These are phyloP conservation scores for Barnettozyma siamensis DNA, from an alignment of 805 yeast species.

Conservation along the genomic window DNA sequence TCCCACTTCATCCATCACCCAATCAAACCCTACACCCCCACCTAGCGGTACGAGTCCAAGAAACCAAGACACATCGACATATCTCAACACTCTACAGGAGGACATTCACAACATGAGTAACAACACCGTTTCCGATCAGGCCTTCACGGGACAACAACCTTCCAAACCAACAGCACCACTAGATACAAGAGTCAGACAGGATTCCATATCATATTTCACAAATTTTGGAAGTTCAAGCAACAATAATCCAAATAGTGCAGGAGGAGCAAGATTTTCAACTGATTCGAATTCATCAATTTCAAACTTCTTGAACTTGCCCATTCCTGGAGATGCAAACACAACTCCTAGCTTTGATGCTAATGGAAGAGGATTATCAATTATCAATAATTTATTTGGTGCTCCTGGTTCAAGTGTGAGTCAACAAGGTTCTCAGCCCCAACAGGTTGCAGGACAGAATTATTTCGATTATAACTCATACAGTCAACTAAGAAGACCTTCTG, in stretches of 20 bases:
- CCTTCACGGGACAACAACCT: constrained; percentile 1
- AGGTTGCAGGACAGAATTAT: constrained; percentile 9
- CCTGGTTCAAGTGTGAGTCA: constrained; percentile 13
- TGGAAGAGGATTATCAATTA: constrained; percentile 23
- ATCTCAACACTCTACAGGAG: not conserved
- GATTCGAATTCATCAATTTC: constrained; percentile 25
- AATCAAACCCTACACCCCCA: not conserved
- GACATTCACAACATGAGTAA: constrained; percentile 1
- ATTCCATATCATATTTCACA: constrained; percentile 24
- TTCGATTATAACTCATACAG: constrained; percentile 23
- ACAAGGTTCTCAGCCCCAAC: constrained; percentile 5
- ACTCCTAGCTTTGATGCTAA: constrained; percentile 16
- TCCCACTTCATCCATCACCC: not conserved
- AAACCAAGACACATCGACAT: constrained; percentile 10
- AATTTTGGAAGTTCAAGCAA: constrained; percentile 12
- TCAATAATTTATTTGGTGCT: constrained; percentile 20
- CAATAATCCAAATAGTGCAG: constrained; percentile 1
- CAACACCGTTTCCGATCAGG: constrained; percentile 7
- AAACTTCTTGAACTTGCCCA: constrained; percentile 17
- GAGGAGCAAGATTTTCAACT: constrained; percentile 25
- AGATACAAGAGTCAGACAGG: constrained; percentile 22
- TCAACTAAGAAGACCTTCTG: constrained; percentile 39
- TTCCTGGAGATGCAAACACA: constrained; percentile 10
- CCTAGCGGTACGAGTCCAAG: constrained; percentile 12
- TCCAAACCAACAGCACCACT: constrained; percentile 2